These are phyloP conservation scores for Astrothelium macrocarpum DNA, from an alignment of 495 filamentous ascomycete genomes.

Conservation along the genomic window DNA sequence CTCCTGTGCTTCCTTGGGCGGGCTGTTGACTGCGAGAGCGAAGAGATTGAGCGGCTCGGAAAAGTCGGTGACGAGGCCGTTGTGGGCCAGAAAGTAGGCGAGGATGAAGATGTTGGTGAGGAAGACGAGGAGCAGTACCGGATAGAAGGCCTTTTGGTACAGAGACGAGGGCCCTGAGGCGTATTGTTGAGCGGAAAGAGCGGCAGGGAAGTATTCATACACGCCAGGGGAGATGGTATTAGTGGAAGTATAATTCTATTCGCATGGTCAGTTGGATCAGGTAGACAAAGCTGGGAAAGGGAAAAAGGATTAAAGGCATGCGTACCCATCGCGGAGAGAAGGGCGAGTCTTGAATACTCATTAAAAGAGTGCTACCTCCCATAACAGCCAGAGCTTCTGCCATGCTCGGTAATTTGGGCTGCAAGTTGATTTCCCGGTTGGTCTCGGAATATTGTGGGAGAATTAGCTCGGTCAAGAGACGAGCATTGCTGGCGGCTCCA, in stretches of 20 bases:
- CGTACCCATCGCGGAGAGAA: constrained; percentile 32
- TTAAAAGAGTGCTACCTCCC: constrained; percentile 52
- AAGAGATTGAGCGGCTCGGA: constrained; percentile 68
- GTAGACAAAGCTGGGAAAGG: background rate
- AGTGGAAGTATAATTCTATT: constrained; percentile 34
- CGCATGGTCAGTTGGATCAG: background rate
- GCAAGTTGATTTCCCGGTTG: constrained; percentile 17
- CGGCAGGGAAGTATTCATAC: constrained; percentile 47
- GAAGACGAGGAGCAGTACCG: constrained; percentile 53
- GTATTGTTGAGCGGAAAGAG: constrained; percentile 50
- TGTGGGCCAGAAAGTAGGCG: constrained; percentile 42
- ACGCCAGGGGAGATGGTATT: constrained; percentile 10
- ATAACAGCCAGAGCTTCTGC: constrained; percentile 60
- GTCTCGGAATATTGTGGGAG: constrained; percentile 17
- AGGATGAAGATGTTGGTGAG: constrained; percentile 52
- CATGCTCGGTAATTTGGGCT: constrained; percentile 47
- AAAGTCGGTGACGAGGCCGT: constrained; percentile 59
- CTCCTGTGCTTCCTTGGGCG: constrained; percentile 34
- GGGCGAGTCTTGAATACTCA: constrained; percentile 43
- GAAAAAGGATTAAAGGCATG: background rate
- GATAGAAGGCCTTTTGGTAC: constrained; percentile 55
- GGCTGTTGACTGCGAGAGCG: constrained; percentile 57
- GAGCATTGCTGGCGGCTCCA: constrained; percentile 50
- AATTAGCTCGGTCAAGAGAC: constrained; percentile 50
- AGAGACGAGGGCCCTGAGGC: constrained; percentile 45